Evolutionary conservation across 2,329 filamentous ascomycete species (phyloP), one percentile per base, ranked within the genome.

Genomic region (Colletotrichum endophyticum): DNA sequence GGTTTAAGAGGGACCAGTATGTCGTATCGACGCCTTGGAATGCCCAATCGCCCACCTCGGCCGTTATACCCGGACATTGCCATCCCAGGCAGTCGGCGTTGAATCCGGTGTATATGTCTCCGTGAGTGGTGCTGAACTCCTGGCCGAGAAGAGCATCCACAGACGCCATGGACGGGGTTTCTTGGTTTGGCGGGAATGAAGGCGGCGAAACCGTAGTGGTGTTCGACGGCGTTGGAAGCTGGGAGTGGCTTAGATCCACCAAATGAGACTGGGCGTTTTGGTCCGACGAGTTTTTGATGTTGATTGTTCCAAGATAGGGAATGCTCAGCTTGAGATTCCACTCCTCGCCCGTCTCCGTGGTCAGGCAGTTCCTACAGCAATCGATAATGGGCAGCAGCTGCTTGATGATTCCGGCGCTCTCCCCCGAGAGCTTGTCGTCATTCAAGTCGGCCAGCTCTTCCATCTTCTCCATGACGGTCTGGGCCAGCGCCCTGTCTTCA

Each of bases 251-350:
- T 2, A 76, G 63, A 22, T 75, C 62, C 15, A 72, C 36, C 16
- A 57, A 30, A 25, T 61, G 62, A 8, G 72, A 28, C 36, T 56
- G 39, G n/a, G 32, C 57, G 11, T 59, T 36, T 28, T 71, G 71
- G 25, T 44, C 62, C 7, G 64, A 63, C 11, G 63, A 61, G 16
- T 49, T 71, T 8, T 72, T 85, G 77, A 89, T 87, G 75, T 86
- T 88, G 57, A 89, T 83, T 2, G 86, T 88, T 28, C 88, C 88
- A 4, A 89, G 81, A 76, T 88, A 89, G 0, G 88, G 88, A 4
- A 89, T 84, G 49, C 84, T 85, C 8, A 89, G 82, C 7, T 84
- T 83, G 39, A 89, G 79, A 39, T 36, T 39, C 76, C 30, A 69
- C 68, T 39, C 70, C 28, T 77, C 77, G 44, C 81, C 79, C 16